These are phyloP conservation scores for Chaetomidium leptoderma DNA, from an alignment of 495 filamentous ascomycete species.

Conservation along the genomic window DNA sequence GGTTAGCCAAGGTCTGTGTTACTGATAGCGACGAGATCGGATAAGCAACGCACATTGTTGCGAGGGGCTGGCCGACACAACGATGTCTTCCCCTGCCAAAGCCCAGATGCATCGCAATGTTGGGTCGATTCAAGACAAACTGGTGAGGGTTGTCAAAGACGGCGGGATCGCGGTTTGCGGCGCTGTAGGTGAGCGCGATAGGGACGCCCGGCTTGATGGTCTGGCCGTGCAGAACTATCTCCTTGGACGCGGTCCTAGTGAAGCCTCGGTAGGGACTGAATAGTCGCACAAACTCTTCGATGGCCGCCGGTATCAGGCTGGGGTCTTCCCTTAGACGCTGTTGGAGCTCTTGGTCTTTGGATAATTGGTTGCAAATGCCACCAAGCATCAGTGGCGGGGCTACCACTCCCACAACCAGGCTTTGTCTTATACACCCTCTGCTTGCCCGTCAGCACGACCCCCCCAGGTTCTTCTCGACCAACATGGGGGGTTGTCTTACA, in stretches of 20 bases:
- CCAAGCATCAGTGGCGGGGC: constrained; percentile 1
- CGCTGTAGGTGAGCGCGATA: constrained; percentile 1
- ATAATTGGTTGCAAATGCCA: constrained; percentile 4
- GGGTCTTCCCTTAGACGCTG: neutral
- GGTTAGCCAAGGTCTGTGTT: neutral
- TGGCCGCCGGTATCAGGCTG: neutral
- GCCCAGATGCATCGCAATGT: constrained; percentile 1
- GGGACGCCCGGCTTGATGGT: neutral
- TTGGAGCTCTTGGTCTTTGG: neutral
- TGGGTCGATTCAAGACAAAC: neutral
- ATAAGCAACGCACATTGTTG: neutral
- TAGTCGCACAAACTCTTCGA: neutral
- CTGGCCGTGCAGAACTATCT: neutral
- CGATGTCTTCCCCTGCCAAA: constrained; percentile 1
- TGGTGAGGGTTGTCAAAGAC: neutral
- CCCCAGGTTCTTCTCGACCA: neutral
- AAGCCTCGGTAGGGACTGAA: constrained; percentile 3
- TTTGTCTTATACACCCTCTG: neutral
- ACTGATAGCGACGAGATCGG: too few relatives aligned
- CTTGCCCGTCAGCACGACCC: neutral
- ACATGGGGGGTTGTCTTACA: neutral
- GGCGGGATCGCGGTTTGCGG: constrained; percentile 2
- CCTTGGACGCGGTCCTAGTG: constrained; percentile 1
- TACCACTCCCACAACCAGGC: constrained; percentile 1
- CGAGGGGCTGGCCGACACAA: neutral